Percentiles rank a stretch among this genome's conserved stretches.
These are phyloP conservation scores for Coemansia pectinata DNA, from an alignment of 192 early-diverging fungal species.

Conservation along the genomic window DNA sequence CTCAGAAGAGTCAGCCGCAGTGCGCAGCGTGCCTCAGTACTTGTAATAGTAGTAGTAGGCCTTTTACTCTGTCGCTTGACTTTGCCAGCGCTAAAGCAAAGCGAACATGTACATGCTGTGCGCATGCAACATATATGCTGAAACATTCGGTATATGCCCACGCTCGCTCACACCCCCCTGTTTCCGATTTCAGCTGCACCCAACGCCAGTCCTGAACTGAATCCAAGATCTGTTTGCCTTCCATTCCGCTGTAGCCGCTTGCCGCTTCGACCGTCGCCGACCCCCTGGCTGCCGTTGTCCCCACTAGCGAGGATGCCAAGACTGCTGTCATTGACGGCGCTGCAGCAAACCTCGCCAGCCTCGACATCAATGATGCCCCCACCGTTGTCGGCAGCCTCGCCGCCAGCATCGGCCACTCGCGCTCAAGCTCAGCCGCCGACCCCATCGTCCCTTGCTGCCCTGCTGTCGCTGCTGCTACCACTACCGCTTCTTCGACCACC, in stretches of 20 bases:
- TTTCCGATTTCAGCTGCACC: neutral
- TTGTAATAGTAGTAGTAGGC: neutral
- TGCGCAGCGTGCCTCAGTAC: neutral
- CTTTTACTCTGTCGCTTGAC: neutral
- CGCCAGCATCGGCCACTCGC: conserved; percentile 10
- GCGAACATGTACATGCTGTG: neutral
- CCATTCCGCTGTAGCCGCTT: neutral
- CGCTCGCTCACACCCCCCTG: neutral
- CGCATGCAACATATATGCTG: neutral
- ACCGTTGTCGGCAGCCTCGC: conserved; percentile 7
- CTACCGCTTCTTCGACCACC: neutral
- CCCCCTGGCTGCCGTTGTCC: conserved; percentile 1
- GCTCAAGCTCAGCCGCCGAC: conserved; percentile 1
- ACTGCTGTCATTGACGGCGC: neutral
- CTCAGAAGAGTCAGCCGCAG: neutral
- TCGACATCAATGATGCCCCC: neutral
- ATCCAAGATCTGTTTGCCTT: neutral
- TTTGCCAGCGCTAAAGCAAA: neutral
- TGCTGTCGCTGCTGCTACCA: neutral
- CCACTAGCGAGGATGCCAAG: conserved; percentile 6
- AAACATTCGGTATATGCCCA: neutral
- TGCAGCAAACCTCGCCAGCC: neutral
- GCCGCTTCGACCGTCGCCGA: neutral
- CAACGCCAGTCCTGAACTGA: neutral
- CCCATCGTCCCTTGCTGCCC: neutral